A percentile compares a stretch with the other conserved stretches of the same genome.
Evolutionary conservation across 108 stramenopile genomes (phyloP).

Genomic region (Skeletonema marinoi): DNA sequence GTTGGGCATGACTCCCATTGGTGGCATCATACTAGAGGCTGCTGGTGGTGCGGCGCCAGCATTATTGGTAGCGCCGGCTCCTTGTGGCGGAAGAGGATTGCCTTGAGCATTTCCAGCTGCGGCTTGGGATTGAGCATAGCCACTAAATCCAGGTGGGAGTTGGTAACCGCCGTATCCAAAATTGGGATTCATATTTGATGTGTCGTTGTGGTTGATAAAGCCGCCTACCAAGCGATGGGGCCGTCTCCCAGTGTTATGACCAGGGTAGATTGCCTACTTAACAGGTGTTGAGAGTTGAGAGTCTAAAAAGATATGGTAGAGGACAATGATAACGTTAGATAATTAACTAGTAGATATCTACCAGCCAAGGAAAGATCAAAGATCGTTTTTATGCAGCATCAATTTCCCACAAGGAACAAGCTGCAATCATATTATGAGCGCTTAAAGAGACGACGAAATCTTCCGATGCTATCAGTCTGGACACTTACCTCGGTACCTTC

Average conservation of each 20-base stretch:
- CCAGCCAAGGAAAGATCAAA: too few relatives aligned
- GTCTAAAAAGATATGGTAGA: not conserved
- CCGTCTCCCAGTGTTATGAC: too few relatives aligned
- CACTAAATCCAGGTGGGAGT: not conserved
- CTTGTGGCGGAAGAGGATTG: not conserved
- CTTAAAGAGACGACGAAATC: too few relatives aligned
- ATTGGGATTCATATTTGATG: not conserved
- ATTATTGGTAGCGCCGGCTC: not conserved
- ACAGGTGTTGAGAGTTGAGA: not conserved
- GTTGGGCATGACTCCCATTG: not conserved
- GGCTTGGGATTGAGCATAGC: not conserved
- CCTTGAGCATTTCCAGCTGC: not conserved
- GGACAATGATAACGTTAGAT: too few relatives aligned
- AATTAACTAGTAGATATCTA: too few relatives aligned
- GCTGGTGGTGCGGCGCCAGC: not conserved
- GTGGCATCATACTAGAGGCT: conserved; percentile 1
- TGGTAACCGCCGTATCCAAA: not conserved
- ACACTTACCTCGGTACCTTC: too few relatives aligned
- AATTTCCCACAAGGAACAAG: too few relatives aligned
- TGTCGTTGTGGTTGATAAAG: not conserved
- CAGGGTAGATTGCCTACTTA: not conserved
- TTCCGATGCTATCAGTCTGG: too few relatives aligned
- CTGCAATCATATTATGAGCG: too few relatives aligned
- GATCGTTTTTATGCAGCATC: too few relatives aligned
- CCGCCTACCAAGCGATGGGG: not conserved